Conservation (phyloP, 345 rosid genomes). For the Eucalyptus polybractea region DNA sequence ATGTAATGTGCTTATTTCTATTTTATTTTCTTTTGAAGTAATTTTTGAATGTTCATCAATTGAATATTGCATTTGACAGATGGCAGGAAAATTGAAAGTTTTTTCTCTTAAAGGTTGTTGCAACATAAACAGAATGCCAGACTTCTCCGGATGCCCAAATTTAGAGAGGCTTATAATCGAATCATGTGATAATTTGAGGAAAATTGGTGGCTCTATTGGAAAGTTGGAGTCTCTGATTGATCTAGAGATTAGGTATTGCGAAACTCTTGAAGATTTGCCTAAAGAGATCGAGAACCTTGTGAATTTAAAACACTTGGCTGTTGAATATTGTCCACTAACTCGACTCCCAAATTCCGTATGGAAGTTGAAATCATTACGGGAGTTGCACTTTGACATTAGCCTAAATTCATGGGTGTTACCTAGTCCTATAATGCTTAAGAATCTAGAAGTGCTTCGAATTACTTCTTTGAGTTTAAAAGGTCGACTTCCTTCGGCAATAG, state of each 20-base stretch:
- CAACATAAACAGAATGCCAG: background rate
- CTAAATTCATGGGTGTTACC: no score
- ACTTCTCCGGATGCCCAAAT: background rate
- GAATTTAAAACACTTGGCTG: background rate
- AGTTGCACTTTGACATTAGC: background rate
- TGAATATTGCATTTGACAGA: background rate
- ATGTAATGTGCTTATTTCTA: no score
- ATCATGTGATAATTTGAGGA: rapidly evolving
- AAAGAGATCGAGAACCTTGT: background rate
- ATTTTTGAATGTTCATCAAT: background rate
- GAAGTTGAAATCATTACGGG: background rate
- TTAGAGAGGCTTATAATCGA: background rate
- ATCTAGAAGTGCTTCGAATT: no score
- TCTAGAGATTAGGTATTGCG: rapidly evolving
- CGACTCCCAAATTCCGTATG: background rate
- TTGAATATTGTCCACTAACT: rapidly evolving
- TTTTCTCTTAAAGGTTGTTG: rapidly evolving
- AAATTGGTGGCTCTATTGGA: background rate
- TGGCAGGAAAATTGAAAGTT: background rate
- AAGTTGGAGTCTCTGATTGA: background rate
- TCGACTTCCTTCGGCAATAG: no score
- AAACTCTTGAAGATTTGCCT: background rate
- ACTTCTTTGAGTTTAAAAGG: no score
- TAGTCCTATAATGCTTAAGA: no score
- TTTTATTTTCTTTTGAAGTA: background rate